Conservation (phyloP, 2,329 filamentous ascomycete genomes). For the Tolypocladium ophioglossoides region DNA sequence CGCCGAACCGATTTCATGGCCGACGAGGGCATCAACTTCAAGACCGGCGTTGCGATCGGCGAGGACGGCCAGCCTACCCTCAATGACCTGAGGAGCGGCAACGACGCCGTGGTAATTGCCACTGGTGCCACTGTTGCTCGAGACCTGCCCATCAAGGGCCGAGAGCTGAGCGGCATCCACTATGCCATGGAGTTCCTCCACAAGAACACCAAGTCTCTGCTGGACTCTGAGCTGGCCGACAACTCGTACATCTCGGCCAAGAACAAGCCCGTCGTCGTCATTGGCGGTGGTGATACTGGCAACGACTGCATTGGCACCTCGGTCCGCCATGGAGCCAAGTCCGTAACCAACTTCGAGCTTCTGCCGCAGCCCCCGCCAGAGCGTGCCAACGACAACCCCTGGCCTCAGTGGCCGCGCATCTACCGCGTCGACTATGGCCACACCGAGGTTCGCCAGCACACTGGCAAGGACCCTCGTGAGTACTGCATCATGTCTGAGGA, state of each 20-base stretch:
- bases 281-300: constrained; percentile 94
- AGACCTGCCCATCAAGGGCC: constrained; percentile 82
- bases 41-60: constrained; percentile 67
- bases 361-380: constrained; percentile 85
- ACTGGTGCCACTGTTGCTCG: constrained; percentile 90
- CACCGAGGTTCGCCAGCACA: constrained; percentile 89
- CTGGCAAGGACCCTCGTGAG: constrained; percentile 90
- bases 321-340: constrained; percentile 89
- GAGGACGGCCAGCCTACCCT: constrained; percentile 55
- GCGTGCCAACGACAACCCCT: constrained; percentile 89
- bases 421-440: constrained; percentile 99
- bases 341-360: constrained; percentile 92
- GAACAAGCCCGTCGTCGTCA: constrained; percentile 91
- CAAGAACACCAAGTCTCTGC: constrained; percentile 93
- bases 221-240: constrained; percentile 81
- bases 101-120: constrained; percentile 81
- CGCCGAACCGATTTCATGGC: constrained; percentile 93
- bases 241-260: constrained; percentile 87
- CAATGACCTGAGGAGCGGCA: constrained; percentile 58
- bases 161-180: constrained; percentile 82
- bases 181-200: constrained; percentile 97
- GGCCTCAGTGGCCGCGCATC: constrained; percentile 96
- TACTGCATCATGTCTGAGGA: constrained; percentile 98
- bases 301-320: constrained; percentile 98
- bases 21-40: constrained; percentile 74